Percentiles rank a stretch among this genome's conserved stretches.
These are phyloP conservation scores for Puccinia polysora DNA, from an alignment of 1,284 basidiomycete species.

Conservation along the genomic window DNA sequence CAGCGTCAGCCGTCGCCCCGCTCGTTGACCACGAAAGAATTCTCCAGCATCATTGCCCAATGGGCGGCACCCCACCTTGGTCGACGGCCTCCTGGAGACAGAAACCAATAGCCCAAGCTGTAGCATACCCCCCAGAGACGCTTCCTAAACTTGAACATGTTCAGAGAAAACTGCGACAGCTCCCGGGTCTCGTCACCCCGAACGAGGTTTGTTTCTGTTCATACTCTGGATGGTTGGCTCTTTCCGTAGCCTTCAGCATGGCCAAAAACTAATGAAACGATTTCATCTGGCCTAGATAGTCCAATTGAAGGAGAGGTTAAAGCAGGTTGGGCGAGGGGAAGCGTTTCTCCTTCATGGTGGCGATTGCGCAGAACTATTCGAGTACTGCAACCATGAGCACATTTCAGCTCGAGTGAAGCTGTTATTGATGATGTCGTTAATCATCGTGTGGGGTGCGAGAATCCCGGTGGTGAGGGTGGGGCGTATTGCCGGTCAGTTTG, in stretches of 20 bases:
- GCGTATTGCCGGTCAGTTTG: constrained; percentile 91
- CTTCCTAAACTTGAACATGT: constrained; percentile 47
- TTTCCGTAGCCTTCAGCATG: constrained; percentile 45
- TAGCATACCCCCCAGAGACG: constrained; percentile 46
- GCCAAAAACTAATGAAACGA: background rate
- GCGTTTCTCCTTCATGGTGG: constrained; percentile 94
- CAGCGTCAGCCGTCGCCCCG: no score
- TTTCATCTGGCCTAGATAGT: background rate
- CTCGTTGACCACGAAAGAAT: no score
- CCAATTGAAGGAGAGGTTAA: constrained; percentile 11
- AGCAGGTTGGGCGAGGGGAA: constrained; percentile 53
- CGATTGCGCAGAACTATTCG: constrained; percentile 73
- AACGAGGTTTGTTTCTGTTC: constrained; percentile 46
- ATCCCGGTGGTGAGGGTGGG: constrained; percentile 87
- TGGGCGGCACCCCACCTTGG: no score
- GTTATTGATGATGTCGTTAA: constrained; percentile 88
- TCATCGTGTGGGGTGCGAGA: constrained; percentile 87
- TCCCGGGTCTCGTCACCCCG: constrained; percentile 51
- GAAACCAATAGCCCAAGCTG: constrained; percentile 50
- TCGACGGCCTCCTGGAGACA: constrained; percentile 48
- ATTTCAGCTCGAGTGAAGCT: constrained; percentile 91
- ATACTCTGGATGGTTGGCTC: constrained; percentile 45
- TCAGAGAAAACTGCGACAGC: constrained; percentile 46
- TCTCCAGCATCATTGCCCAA: no score
- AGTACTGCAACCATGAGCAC: constrained; percentile 68